phyloP scores from a whole-genome alignment of 306 rosid genomes.

The Prunus davidiana region DNA sequence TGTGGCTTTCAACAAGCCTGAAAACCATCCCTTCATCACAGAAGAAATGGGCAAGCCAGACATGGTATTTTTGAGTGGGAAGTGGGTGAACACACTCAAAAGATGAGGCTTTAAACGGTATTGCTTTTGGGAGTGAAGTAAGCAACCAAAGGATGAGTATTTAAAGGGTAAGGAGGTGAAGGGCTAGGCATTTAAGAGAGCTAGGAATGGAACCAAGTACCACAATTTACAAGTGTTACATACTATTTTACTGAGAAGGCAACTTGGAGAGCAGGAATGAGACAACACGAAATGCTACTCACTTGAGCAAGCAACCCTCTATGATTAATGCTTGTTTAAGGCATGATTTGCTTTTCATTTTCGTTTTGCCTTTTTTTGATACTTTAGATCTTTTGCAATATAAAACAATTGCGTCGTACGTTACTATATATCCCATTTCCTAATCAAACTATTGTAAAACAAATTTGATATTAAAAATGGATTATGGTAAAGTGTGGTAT shows the following conservation, averaged over 20 bases:
- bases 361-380: neutral
- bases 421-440: neutral
- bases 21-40: constrained; percentile 18
- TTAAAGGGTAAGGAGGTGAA: neutral
- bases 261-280: neutral
- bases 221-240: constrained; percentile 21
- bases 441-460: neutral
- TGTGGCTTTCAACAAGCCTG: constrained; percentile 4
- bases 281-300: constrained; percentile 5
- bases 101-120: neutral
- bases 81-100: neutral
- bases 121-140: no score
- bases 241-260: neutral
- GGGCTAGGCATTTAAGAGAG: constrained; percentile 18
- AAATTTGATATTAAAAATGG: no score
- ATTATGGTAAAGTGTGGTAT: no score
- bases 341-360: neutral
- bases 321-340: neutral
- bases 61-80: constrained; percentile 11
- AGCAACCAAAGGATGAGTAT: neutral
- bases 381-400: no score
- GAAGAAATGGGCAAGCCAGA: neutral
- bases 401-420: neutral
- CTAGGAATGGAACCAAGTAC: neutral
- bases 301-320: constrained; percentile 1